Conservation (phyloP, 768 basidiomycete genomes). For the Mycena floridula region DNA sequence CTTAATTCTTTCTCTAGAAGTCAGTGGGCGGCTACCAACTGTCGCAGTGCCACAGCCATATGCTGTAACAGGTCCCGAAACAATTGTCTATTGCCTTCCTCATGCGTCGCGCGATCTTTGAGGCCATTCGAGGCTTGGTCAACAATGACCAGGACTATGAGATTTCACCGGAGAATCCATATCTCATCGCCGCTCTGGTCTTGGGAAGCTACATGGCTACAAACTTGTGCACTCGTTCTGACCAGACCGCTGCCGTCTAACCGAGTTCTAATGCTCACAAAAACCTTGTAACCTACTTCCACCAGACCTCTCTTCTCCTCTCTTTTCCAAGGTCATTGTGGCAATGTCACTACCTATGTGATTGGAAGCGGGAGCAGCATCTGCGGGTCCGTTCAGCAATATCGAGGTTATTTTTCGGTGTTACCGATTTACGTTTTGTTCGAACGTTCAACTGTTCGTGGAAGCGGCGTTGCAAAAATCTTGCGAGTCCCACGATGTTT, state of each 20-base stretch:
- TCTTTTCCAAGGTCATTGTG: no score
- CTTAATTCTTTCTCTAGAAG: neutral
- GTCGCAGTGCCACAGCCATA: neutral
- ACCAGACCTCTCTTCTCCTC: no score
- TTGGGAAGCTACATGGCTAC: neutral
- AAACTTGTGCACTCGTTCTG: neutral
- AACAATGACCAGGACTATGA: neutral
- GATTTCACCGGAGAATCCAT: neutral
- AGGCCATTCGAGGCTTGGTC: neutral
- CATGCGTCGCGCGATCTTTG: neutral
- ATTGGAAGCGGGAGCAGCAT: no score
- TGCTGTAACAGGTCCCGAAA: neutral
- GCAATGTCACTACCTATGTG: no score
- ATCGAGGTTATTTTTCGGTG: no score
- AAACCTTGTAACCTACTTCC: no score
- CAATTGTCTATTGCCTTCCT: neutral
- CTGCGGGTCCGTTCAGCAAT: no score
- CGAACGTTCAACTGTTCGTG: no score
- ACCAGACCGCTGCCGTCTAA: neutral
- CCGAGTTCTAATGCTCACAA: no score
- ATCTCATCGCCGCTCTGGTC: neutral
- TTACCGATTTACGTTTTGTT: no score
- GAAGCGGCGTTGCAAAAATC: no score
- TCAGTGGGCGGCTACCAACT: neutral
- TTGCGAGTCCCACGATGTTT: no score